Base-by-base conservation (phyloP, 148 eudicot genomes). In the Nepenthes mirabilis region DNA sequence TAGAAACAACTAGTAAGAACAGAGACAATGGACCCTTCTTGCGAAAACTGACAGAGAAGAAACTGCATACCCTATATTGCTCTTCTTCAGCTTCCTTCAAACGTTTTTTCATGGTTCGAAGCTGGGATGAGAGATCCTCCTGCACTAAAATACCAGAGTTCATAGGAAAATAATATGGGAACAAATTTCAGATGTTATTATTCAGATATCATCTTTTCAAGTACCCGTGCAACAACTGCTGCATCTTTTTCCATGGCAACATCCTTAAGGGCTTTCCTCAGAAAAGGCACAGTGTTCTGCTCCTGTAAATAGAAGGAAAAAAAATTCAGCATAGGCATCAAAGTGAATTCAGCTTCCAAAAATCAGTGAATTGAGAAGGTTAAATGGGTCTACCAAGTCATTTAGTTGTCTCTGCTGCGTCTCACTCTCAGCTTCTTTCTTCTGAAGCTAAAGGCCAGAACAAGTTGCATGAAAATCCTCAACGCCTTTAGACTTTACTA, bases 191-290 rank as follows among this genome's bases (percentile, higher is more conserved):
- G 13, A 40, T 40, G 12, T 49, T n/a, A 7, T 13, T 35, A 51
- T 43, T 11, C 10, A 33, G 36, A 43, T 2, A 57, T 36, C 33
- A 11, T 2, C 55, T 34, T n/a, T 14, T 36, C 9, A 13, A 6
- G 37, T 84, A 93, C 99, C 89, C 89, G 77, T 57, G 95, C 89
- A 74, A 93, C 99, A 75, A 93, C 99, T 69, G 99, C 99, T 57
- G 96, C 96, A 80, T 93, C 99, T 61, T 93, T 93, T 71, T 89
- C 96, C 99, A 93, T 93, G 1, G 96, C 96, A 68, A 93, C 91
- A 74, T 89, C 96, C 76, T 72, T 88, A 36, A 93, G 90, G 54
- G 96, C 89, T 84, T 77, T 93, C 67, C 99, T 75, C 68, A 93
- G 74, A 57, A 95, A 86, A 6, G 99, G 99, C 55, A 93, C 80